These are phyloP conservation scores for Alternaria longipes DNA, from an alignment of 2,329 filamentous ascomycete species.

Conservation along the genomic window DNA sequence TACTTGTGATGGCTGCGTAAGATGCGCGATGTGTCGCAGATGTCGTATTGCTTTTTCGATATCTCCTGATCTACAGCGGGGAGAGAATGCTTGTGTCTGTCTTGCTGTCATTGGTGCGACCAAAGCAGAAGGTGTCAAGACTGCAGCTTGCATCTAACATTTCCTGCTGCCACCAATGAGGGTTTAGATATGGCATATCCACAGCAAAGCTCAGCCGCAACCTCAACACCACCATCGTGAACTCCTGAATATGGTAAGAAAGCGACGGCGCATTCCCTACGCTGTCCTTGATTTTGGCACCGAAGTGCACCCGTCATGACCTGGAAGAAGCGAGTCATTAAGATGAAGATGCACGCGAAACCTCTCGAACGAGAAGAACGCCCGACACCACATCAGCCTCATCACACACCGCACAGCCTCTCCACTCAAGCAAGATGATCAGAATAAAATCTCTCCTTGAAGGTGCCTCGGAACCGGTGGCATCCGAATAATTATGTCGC, in stretches of 20 bases:
- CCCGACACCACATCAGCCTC: conserved; percentile 3
- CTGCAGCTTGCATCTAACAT: conserved; percentile 13
- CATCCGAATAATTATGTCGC: not conserved
- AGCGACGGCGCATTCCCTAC: conserved; percentile 9
- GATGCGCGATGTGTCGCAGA: conserved; percentile 1
- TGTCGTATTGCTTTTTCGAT: conserved; percentile 8
- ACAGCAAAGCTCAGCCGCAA: conserved; percentile 14
- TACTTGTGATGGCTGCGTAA: conserved; percentile 2
- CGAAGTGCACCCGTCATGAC: conserved; percentile 10
- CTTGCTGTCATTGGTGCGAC: conserved; percentile 16
- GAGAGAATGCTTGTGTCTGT: conserved; percentile 1
- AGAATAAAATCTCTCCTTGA: conserved; percentile 2
- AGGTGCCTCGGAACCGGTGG: not conserved
- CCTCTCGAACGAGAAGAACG: conserved; percentile 12
- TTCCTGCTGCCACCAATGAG: conserved; percentile 21
- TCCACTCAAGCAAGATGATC: not conserved
- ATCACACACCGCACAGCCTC: not conserved
- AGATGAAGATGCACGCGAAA: conserved; percentile 11
- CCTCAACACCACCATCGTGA: conserved; percentile 18
- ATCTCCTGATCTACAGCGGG: conserved; percentile 11
- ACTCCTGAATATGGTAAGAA: conserved; percentile 9
- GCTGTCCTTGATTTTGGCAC: conserved; percentile 12
- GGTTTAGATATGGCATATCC: conserved; percentile 7
- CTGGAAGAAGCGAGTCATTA: conserved; percentile 4
- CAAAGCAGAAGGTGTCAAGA: conserved; percentile 29